Conservation (phyloP, 169 alveolate genomes). For the Plasmodium chabaudi region DNA sequence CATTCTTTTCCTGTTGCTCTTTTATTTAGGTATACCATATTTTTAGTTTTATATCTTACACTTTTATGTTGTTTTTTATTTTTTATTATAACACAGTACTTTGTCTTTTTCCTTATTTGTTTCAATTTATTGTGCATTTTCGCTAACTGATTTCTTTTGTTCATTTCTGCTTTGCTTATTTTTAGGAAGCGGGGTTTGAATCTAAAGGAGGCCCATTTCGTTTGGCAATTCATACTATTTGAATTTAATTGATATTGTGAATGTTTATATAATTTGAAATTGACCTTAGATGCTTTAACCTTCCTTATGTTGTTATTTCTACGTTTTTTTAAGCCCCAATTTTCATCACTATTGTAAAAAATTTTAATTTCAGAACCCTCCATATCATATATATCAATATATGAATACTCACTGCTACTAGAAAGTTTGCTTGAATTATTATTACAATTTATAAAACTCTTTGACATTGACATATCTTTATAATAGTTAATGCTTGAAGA, state of each 20-base stretch:
- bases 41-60: conserved; percentile 1
- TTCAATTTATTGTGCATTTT: too few relatives aligned
- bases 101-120: too few relatives aligned
- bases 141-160: too few relatives aligned
- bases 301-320: background rate
- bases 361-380: conserved; percentile 6
- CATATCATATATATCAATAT: conserved; percentile 44
- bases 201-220: too few relatives aligned
- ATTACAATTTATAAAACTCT: background rate
- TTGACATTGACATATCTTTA: background rate
- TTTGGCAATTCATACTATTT: too few relatives aligned
- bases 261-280: too few relatives aligned
- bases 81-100: background rate
- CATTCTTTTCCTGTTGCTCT: too few relatives aligned
- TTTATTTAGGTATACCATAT: background rate
- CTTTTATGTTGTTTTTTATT: background rate
- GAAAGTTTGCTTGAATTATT: conserved; percentile 34
- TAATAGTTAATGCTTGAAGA: too few relatives aligned
- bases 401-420: conserved; percentile 32
- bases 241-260: too few relatives aligned
- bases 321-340: background rate
- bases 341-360: background rate
- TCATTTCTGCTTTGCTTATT: too few relatives aligned
- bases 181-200: too few relatives aligned
- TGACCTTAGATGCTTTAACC: too few relatives aligned